Base-by-base conservation (phyloP, 768 basidiomycete genomes). In the Leccinum longicurvipes region DNA sequence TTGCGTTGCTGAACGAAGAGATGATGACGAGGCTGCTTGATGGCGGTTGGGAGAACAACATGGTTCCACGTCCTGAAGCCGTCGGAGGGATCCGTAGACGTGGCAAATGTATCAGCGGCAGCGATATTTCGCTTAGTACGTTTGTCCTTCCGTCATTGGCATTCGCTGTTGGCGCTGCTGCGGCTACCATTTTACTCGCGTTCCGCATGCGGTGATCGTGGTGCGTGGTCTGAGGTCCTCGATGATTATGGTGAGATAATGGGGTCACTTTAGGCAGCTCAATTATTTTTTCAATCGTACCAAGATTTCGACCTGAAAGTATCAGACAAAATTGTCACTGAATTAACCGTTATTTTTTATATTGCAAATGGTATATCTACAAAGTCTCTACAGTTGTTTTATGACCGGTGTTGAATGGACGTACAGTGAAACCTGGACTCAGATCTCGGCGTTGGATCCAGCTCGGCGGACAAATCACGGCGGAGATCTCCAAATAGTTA, bases 31-130 rank as follows among this genome's bases (percentile, higher is more conserved):
- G 64, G 54, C 72, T 98, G 17, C 71, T 99, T 57, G 83, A 91
- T 58, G 81, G 87, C 44, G 96, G 96, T 4, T 99, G 94, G 94
- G 89, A 93, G 63, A 79, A 82, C 45, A 74, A 79, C 51, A 57
- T 62, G 11, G 73, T 87, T 15, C 82, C 79, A 23, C 74, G 66
- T 24, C 71, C 78, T 9, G 66, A 74, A 55, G 75, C 79, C 32
- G 58, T 84, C 4, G 72, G 74, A 28, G 73, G 76, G 52, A 51
- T 60, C 55, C 36, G 52, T 58, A 57, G 28, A 39, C 58, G 57
- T 8, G 17, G 23, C 31, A 49, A 57, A 55, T 46, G 45, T 57
- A 44, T 50, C 32, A 23, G 23, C 28, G 23, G n/a, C 24, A 25
- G 50, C 36, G 11, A 55, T 11, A 52, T 45, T 32, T 59, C 56